These are phyloP conservation scores for Tolypocladium ovalisporum DNA, from an alignment of 2,329 filamentous ascomycete genomes.

Conservation along the genomic window DNA sequence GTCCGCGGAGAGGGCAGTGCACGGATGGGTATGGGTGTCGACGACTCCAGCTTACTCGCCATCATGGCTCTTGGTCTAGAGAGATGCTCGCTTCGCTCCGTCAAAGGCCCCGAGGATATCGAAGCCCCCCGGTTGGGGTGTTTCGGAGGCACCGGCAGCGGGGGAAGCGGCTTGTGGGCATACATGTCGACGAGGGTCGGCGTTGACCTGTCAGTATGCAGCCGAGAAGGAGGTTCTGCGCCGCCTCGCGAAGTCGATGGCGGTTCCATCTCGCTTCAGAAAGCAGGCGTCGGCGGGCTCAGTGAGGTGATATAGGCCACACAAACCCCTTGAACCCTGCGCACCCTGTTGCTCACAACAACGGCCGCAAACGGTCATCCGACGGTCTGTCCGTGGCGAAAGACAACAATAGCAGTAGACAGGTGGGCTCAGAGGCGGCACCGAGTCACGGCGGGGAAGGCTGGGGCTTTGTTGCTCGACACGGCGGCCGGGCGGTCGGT, in stretches of 20 bases:
- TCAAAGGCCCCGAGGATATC: not conserved
- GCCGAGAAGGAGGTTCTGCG: not conserved
- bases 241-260: not conserved
- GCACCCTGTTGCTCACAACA: not conserved
- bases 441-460: not conserved
- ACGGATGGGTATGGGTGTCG: not conserved
- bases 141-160: constrained; percentile 6
- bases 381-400: not conserved
- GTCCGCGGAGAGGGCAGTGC: not conserved
- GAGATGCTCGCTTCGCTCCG: not conserved
- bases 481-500: not conserved
- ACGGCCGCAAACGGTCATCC: not conserved
- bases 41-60: no score
- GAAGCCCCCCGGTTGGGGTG: not conserved
- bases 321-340: not conserved
- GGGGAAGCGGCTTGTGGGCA: constrained; percentile 9
- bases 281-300: not conserved
- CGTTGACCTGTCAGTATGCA: not conserved
- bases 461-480: not conserved
- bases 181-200: constrained; percentile 7
- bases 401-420: not conserved
- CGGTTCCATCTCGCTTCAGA: not conserved
- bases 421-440: not conserved
- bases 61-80: not conserved
- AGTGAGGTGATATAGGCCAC: not conserved